Base-by-base conservation (phyloP, 2,329 filamentous ascomycete genomes). In the Achaetomium macrosporum region DNA sequence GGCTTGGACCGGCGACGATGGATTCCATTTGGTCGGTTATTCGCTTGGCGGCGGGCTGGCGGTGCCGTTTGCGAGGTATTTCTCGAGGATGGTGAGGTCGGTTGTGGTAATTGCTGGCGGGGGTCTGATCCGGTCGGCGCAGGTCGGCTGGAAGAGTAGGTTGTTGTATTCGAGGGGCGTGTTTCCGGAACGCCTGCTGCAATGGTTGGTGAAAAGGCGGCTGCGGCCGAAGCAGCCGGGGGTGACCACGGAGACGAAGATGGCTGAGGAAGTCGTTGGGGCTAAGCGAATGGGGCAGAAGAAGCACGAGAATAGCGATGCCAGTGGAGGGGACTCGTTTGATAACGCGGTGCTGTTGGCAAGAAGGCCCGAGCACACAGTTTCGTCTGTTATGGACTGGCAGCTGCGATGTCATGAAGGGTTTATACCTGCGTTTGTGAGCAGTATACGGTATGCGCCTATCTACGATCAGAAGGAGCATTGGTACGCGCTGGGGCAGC, bases 21-120 rank as follows among this genome's bases (percentile, higher is more conserved):
- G 74, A 48, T 92, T 93, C 67, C 81, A 83, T 55, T 71, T 95
- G 6, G 70, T 90, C 3, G 90, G 89, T 2, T 95, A 93, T 67
- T 90, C 86, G 0, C 75, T 95, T 0, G 89, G 90, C 42, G 90
- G 89, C 35, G 87, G 85, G 13, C 78, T 95, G 39, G 77, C 80
- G 1, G 83, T 82, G 10, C 76, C 82, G 17, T 92, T 93, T 64
- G 79, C 87, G 1, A 76, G 79, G 1, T 82, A 82, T 64, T 88
- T 89, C 63, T 81, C 87, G 0, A 69, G 79, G 36, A 71, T 87
- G 39, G 70, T 92, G 12, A 75, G 76, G 7, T 82, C 78, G 5
- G 71, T 90, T 15, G 74, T 83, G 5, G 75, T 91, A 16, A 69
- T 92, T 37, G 85, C 85, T 0, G 83, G 85, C 0, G 75, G 81